phyloP scores from a whole-genome alignment of 2,329 filamentous ascomycete species.

The Paecilomyces fulvus region DNA sequence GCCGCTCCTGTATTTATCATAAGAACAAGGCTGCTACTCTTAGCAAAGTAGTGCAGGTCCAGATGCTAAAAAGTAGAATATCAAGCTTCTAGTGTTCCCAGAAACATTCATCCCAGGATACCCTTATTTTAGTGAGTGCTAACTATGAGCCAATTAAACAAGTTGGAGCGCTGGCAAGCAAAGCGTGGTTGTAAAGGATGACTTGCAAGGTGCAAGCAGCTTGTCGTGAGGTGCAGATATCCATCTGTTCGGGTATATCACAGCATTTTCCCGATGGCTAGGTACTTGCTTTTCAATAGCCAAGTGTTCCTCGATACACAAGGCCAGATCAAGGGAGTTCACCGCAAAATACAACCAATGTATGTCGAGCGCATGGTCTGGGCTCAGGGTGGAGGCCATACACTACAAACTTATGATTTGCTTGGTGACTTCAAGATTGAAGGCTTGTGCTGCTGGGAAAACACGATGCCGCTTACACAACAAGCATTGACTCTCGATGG shows the following conservation, averaged over 20 bases:
- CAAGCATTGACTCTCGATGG: slow-evolving; percentile 25
- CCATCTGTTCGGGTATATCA: slow-evolving; percentile 26
- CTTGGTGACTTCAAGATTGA: slow-evolving; percentile 25
- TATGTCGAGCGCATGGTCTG: slow-evolving; percentile 26
- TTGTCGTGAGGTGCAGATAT: slow-evolving; percentile 22
- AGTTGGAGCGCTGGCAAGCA: slow-evolving; percentile 23
- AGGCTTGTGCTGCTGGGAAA: slow-evolving; percentile 29
- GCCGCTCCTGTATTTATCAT: slow-evolving; percentile 30
- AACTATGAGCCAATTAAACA: slow-evolving; percentile 28
- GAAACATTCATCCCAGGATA: slow-evolving; percentile 30
- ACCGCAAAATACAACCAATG: slow-evolving; percentile 30
- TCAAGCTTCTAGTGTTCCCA: slow-evolving; percentile 27
- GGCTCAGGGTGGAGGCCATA: slow-evolving; percentile 26
- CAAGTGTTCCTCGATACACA: slow-evolving; percentile 26
- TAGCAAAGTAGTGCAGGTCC: slow-evolving; percentile 22
- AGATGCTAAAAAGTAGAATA: slow-evolving; percentile 19
- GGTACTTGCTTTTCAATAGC: slow-evolving; percentile 29
- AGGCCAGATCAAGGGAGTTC: slow-evolving; percentile 26
- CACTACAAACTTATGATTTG: slow-evolving; percentile 21
- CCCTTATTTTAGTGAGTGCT: slow-evolving; percentile 29
- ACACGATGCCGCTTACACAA: slow-evolving; percentile 31
- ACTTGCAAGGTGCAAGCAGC: slow-evolving; percentile 24
- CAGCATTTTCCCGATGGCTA: slow-evolving; percentile 24
- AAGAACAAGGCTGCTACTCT: slow-evolving; percentile 28
- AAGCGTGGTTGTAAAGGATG: slow-evolving; percentile 25